These are phyloP conservation scores for Tuber umbilicatum DNA, from an alignment of 495 filamentous ascomycete species.

Conservation along the genomic window DNA sequence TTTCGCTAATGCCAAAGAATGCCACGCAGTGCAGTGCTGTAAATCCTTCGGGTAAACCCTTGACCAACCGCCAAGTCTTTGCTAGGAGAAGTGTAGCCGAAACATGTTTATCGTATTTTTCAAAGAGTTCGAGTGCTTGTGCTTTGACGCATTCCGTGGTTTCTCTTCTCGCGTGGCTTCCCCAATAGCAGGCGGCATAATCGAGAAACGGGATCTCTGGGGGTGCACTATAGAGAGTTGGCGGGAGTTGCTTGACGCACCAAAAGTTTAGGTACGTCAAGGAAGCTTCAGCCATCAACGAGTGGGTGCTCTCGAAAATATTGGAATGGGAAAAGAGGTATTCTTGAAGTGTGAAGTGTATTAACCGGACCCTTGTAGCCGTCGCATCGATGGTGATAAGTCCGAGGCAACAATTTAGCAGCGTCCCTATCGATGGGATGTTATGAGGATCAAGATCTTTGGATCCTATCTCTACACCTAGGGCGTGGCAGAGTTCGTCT, in stretches of 20 bases:
- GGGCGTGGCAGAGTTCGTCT: background rate
- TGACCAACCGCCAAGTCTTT: background rate
- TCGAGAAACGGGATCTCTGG: background rate
- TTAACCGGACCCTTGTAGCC: slow-evolving; percentile 12
- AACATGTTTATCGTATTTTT: background rate
- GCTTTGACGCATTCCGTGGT: background rate
- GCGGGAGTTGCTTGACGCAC: background rate
- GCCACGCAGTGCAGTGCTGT: background rate
- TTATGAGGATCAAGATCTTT: background rate
- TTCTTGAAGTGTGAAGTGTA: slow-evolving; percentile 27
- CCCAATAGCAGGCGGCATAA: slow-evolving; percentile 1
- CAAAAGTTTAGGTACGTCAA: background rate
- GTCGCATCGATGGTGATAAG: slow-evolving; percentile 17
- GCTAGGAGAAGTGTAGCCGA: background rate
- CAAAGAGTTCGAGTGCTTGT: background rate
- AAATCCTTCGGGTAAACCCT: background rate
- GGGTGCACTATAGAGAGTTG: background rate
- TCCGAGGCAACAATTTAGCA: slow-evolving; percentile 17
- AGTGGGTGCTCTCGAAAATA: background rate
- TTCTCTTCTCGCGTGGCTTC: background rate
- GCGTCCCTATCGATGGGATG: background rate
- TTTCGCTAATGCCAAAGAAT: background rate
- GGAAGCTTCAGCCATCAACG: background rate
- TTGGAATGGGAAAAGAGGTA: slow-evolving; percentile 12
- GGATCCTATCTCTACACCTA: background rate